A percentile compares a stretch with the other conserved stretches of the same genome.
phyloP scores from a whole-genome alignment of 1,139 yeast species.

The Taphrina flavorubra region DNA sequence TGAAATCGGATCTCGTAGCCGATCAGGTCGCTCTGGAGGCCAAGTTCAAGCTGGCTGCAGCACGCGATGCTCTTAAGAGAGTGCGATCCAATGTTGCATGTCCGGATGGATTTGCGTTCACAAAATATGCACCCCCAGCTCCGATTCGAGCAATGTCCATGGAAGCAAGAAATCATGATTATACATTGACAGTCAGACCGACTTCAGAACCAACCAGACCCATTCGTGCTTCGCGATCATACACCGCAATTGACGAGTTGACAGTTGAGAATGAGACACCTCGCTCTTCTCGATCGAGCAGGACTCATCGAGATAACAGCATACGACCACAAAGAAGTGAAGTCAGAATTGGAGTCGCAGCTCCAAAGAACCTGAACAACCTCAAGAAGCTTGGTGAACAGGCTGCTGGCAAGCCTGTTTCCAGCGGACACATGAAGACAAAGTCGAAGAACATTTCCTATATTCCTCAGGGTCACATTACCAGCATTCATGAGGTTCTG shows the following conservation, averaged over 20 bases:
- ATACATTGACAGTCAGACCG: not conserved
- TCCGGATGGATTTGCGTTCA: slow-evolving; percentile 7
- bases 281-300: slow-evolving; percentile 11
- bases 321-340: slow-evolving; percentile 12
- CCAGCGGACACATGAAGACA: slow-evolving; percentile 5
- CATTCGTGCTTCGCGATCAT: slow-evolving; percentile 13
- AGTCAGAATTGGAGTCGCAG: slow-evolving; percentile 29
- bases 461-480: slow-evolving; percentile 31
- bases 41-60: slow-evolving; percentile 30
- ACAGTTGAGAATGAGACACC: not conserved
- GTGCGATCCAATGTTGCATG: slow-evolving; percentile 22
- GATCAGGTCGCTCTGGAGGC: slow-evolving; percentile 30
- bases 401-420: not conserved
- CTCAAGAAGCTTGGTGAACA: slow-evolving; percentile 3
- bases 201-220: slow-evolving; percentile 6
- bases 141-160: not conserved
- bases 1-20: slow-evolving; percentile 19
- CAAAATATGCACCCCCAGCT: not conserved
- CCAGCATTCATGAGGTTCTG: slow-evolving; percentile 35
- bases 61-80: slow-evolving; percentile 30
- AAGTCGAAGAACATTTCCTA: slow-evolving; percentile 10
- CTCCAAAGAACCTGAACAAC: slow-evolving; percentile 25
- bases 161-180: not conserved
- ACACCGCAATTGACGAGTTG: not conserved
- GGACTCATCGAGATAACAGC: not conserved